Evolutionary conservation across 2,329 filamentous ascomycete species (phyloP), one percentile per base, ranked within the genome.

Genomic region (Aspergillus pseudoviridinutans): DNA sequence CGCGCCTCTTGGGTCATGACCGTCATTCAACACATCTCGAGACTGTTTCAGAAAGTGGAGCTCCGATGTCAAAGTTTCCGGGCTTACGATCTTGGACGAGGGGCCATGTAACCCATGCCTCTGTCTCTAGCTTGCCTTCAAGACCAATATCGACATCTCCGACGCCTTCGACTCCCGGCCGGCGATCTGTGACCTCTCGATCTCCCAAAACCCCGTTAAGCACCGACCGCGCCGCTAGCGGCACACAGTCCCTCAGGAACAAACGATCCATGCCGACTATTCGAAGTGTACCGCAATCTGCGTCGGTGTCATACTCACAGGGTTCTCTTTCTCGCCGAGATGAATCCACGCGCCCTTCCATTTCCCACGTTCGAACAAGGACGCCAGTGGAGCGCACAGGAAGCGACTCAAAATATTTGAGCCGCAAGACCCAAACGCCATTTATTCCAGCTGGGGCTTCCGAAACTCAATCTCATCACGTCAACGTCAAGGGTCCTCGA

Each of bases 21-120:
- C 83, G 88, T 54, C 84, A 86, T 64, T 89, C 89, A 10, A 87
- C 88, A 17, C 69, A 75, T 20, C 82, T 97, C n/a, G 93, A 96
- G 70, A 92, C 93, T 24, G 92, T 97, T 5, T 95, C 91, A 42
- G 93, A 97, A 76, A 92, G 87, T 63, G 92, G 92, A 52, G 91
- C 87, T 3, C 85, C 90, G 22, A 83, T 89, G 50, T 78, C 80
- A 46, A 84, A 82, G 59, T 80, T 80, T 62, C 83, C 85, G 56
- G 81, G 86, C 62, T 85, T 88, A 46, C 84, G 85, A 61, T 90
- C 88, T 3, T 83, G 88, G 56, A 71, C 90, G 28, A 85, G 85
- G 12, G 68, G 73, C 28, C 88, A 92, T 71, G 84, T 86, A 10
- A 76, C 86, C 17, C 87, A 91, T 65, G 87, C 87, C 12, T 91